A percentile compares a stretch with the other conserved stretches of the same genome.
These are phyloP conservation scores for Spinellus fusiger DNA, from an alignment of 192 early-diverging fungal species.

Conservation along the genomic window DNA sequence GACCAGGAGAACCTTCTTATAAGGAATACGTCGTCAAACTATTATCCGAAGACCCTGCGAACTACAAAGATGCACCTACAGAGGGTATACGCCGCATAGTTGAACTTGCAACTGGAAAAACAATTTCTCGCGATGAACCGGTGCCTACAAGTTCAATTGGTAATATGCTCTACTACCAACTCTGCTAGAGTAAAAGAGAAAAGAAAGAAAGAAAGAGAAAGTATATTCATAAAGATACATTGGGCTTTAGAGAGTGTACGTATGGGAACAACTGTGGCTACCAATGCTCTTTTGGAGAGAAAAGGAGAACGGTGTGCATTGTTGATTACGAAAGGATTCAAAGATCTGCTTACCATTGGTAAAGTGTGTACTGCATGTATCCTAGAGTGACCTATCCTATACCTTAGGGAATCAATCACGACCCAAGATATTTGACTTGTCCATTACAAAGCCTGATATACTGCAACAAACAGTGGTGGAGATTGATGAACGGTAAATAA, in stretches of 20 bases:
- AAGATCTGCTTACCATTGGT: slow-evolving; percentile 67
- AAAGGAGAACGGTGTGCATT: slow-evolving; percentile 87
- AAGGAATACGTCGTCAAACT: slow-evolving; percentile 82
- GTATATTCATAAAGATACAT: not conserved
- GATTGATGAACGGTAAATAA: slow-evolving; percentile 73
- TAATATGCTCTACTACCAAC: slow-evolving; percentile 12
- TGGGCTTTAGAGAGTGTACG: slow-evolving; percentile 48
- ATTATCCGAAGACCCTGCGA: slow-evolving; percentile 83
- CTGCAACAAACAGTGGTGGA: slow-evolving; percentile 76
- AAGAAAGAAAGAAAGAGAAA: slow-evolving; percentile 1
- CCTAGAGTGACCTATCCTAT: not conserved
- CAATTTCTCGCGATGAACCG: slow-evolving; percentile 57
- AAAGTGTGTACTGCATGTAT: not conserved
- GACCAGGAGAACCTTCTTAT: slow-evolving; percentile 37
- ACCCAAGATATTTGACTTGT: slow-evolving; percentile 91
- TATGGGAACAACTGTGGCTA: slow-evolving; percentile 98
- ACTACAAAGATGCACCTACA: slow-evolving; percentile 89
- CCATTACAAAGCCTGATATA: slow-evolving; percentile 80
- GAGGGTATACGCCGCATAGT: slow-evolving; percentile 90
- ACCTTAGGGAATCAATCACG: slow-evolving; percentile 79
- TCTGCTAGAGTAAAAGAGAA: no score
- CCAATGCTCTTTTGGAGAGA: slow-evolving; percentile 82
- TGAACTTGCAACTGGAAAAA: slow-evolving; percentile 67
- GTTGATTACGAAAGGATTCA: slow-evolving; percentile 89
- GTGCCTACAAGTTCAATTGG: slow-evolving; percentile 69